Conservation (phyloP, 495 filamentous ascomycete genomes). For the Lineolata rhizophorae region DNA sequence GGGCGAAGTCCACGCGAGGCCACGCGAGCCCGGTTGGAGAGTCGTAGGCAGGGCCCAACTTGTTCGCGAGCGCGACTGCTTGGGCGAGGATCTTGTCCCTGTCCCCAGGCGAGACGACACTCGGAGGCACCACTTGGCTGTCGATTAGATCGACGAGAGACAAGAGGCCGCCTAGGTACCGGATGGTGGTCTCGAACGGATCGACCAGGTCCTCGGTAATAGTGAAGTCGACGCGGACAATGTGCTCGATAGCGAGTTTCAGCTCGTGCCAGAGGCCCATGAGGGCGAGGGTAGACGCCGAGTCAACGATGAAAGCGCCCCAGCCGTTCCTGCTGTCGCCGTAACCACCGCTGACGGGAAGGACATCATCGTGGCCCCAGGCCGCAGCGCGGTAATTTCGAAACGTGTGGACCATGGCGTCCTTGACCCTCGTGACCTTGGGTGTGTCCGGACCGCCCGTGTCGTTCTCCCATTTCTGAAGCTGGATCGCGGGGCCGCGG, state of each 20-base stretch:
- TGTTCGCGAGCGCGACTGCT: slow-evolving; percentile 11
- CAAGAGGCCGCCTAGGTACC: slow-evolving; percentile 14
- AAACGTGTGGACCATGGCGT: slow-evolving; percentile 15
- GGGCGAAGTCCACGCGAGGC: slow-evolving; percentile 15
- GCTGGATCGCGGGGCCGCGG: slow-evolving; percentile 6
- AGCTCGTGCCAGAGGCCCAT: slow-evolving; percentile 18
- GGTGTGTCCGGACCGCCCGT: slow-evolving; percentile 7
- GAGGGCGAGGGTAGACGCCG: slow-evolving; percentile 13
- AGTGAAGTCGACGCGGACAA: slow-evolving; percentile 14
- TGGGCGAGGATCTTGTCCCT: slow-evolving; percentile 11
- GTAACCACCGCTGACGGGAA: slow-evolving; percentile 10
- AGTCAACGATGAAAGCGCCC: slow-evolving; percentile 18
- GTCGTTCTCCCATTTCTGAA: slow-evolving; percentile 7
- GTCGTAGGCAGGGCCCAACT: slow-evolving; percentile 14
- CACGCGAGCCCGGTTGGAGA: slow-evolving; percentile 15
- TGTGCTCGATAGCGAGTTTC: slow-evolving; percentile 9
- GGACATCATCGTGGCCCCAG: slow-evolving; percentile 16
- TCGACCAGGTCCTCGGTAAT: slow-evolving; percentile 12
- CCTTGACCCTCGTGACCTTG: slow-evolving; percentile 8
- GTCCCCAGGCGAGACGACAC: slow-evolving; percentile 5
- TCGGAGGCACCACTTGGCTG: slow-evolving; percentile 8
- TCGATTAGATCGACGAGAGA: slow-evolving; percentile 14
- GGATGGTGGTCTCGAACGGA: slow-evolving; percentile 15
- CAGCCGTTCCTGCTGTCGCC: slow-evolving; percentile 13
- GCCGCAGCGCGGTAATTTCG: slow-evolving; percentile 11